Evolutionary conservation across 2,329 filamentous ascomycete species (phyloP), one percentile per base, ranked within the genome.

Genomic region (Talaromyces sp.): DNA sequence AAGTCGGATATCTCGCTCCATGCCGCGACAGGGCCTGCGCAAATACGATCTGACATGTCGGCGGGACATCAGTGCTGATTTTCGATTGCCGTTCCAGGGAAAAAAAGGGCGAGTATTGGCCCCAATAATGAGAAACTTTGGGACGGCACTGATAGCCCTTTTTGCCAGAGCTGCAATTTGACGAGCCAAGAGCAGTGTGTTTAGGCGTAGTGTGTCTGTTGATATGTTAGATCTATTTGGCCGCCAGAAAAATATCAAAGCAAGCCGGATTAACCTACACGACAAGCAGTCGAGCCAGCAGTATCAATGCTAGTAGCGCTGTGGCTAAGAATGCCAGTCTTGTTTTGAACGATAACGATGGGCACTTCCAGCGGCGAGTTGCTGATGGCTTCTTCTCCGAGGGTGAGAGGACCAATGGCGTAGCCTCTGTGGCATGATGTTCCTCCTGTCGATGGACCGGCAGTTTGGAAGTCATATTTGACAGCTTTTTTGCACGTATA

Each of bases 51-150:
- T 83, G 77, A 75, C 92, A 97, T n/a, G 79, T 80, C 0, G 78
- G 65, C 0, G 91, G 92, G 0, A 88, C 77, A 8, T 79, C 78
- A 7, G 80, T 67, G 17, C 85, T 78, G 56, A 91, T 84, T 2
- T 84, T 79, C 1, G 88, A 91, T 7, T 86, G 82, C 3, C 65
- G 58, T 1, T 63, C 63, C 0, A 92, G 87, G 0, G 87, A 83
- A 75, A 90, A 96, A 76, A 86, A 95, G 1, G 92, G 90, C 19
- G 91, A 89, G 73, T 96, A 96, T 72, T 93, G 91, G 59, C 92
- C 92, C 91, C 91, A 96, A 59, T 80, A 82, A 65, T 86, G 88
- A 1, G 86, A 85, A 51, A 88, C 81, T 32, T 82, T 72, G 3
- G 82, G 74, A 27, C 8, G 27, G 26, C 11, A 29, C 48, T 29